phyloP scores from a whole-genome alignment of 371 early-diverging fungal genomes.

The Haplosporangium sp. region DNA sequence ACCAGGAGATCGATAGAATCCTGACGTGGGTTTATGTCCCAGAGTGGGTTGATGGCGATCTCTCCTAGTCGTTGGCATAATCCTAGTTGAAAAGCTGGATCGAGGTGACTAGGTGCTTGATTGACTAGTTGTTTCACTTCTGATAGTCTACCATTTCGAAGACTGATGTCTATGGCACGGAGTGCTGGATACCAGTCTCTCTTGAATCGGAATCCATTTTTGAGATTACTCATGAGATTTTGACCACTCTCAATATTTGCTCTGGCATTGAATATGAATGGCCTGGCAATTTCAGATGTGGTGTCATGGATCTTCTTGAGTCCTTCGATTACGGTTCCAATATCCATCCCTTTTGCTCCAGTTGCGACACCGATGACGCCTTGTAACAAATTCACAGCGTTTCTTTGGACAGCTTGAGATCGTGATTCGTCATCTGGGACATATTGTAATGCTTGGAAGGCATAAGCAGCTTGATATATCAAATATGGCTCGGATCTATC shows the following conservation, averaged over 20 bases:
- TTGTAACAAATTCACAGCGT: not conserved
- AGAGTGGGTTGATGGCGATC: not conserved
- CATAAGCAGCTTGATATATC: constrained; percentile 18
- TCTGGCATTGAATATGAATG: no score
- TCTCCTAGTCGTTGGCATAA: not conserved
- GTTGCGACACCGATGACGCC: not conserved
- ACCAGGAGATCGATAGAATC: constrained; percentile 10
- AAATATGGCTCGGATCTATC: constrained; percentile 9
- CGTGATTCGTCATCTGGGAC: constrained; percentile 16
- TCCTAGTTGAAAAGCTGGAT: no score
- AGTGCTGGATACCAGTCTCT: constrained; percentile 15
- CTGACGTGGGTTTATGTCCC: not conserved
- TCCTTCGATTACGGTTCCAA: not conserved
- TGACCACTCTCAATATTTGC: not conserved
- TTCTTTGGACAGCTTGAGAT: not conserved
- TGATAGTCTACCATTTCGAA: not conserved
- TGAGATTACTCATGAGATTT: not conserved
- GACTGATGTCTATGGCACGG: not conserved
- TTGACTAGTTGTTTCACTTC: not conserved
- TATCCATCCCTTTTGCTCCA: not conserved
- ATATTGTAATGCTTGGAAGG: not conserved
- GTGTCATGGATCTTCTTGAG: not conserved
- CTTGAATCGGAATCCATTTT: constrained; percentile 1
- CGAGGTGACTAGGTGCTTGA: constrained; percentile 2
- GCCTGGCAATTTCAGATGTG: no score